Percentiles rank a stretch among this genome's conserved stretches.
phyloP scores from a whole-genome alignment of 2,329 filamentous ascomycete genomes.

The Phoma sp. region DNA sequence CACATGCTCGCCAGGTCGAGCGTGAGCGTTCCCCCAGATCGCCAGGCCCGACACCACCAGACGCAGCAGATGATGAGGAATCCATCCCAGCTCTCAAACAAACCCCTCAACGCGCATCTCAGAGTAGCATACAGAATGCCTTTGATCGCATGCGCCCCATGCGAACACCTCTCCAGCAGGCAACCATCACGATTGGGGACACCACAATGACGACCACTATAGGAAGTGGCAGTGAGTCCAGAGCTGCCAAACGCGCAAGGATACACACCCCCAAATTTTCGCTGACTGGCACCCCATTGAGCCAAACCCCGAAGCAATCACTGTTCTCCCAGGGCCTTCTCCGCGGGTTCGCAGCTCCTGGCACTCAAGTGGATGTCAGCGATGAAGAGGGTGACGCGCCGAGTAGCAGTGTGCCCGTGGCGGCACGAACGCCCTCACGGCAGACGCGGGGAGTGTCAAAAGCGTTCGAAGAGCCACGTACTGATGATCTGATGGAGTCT shows the following conservation, averaged over 20 bases:
- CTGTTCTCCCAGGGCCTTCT: slow-evolving; percentile 57
- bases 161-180: slow-evolving; percentile 66
- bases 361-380: slow-evolving; percentile 49
- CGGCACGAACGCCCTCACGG: slow-evolving; percentile 24
- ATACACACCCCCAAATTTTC: slow-evolving; percentile 50
- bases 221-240: slow-evolving; percentile 53
- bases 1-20: slow-evolving; percentile 32
- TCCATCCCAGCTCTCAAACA: slow-evolving; percentile 38
- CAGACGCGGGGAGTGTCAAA: slow-evolving; percentile 13
- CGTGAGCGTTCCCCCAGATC: slow-evolving; percentile 17
- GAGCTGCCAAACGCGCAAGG: slow-evolving; percentile 56
- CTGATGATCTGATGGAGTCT: slow-evolving; percentile 22
- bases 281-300: slow-evolving; percentile 34
- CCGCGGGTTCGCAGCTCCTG: slow-evolving; percentile 62
- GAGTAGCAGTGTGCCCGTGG: slow-evolving; percentile 20
- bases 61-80: slow-evolving; percentile 26
- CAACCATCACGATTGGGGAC: slow-evolving; percentile 77
- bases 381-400: slow-evolving; percentile 32
- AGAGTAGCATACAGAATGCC: slow-evolving; percentile 60
- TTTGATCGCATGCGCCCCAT: slow-evolving; percentile 70
- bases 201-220: slow-evolving; percentile 70
- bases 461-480: slow-evolving; percentile 22
- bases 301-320: slow-evolving; percentile 36
- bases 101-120: slow-evolving; percentile 41
- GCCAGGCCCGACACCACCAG: slow-evolving; percentile 9